Evolutionary conservation across 2,329 filamentous ascomycete genomes (phyloP), one percentile per base, ranked within the genome.

Genomic region (Lomentospora prolificans): DNA sequence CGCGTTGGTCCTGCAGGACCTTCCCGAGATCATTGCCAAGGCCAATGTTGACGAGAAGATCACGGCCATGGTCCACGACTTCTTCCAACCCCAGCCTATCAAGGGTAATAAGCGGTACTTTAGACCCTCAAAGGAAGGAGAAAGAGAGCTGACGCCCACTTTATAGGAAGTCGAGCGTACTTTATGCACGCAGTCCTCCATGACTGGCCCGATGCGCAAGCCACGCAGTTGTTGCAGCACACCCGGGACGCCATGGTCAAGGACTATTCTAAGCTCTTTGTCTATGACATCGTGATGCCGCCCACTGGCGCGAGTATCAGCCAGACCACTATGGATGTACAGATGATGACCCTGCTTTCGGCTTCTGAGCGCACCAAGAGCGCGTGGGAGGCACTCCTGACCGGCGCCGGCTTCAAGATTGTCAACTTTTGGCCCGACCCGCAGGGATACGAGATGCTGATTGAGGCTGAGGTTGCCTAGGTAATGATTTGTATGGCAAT

Each of bases 141-240:
- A 41, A 7, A n/a, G 36, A 41, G 19, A 41, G 36, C 36, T 41
- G 9, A 41, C 19, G 19, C 36, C 36, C 19, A 17, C 19, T 57
- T 65, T 8, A 58, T 58, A 58, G 65, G 62, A 60, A 54, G 46
- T 10, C 67, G 67, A 3, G 66, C 65, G 2, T 75, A 74, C 60
- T 74, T 68, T 58, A 63, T 74, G 63, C 70, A 73, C 56, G 67
- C 66, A 2, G 63, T 74, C 3, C 63, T 75, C 1, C 71, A 76
- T 51, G 70, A 75, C 58, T 75, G 69, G 68, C 64, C 67, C 0
- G 68, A 73, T n/a, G 63, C 65, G 4, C 63, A 66, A 9, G 66
- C 64, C 24, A 58, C 61, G 10, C 48, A 63, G 9, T 65, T 74
- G 7, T 61, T 74, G 1, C 22, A 25, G 0, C 61, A 66, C 8